Conservation (phyloP, 371 early-diverging fungal genomes). For the Rhizomucor pusillus region DNA sequence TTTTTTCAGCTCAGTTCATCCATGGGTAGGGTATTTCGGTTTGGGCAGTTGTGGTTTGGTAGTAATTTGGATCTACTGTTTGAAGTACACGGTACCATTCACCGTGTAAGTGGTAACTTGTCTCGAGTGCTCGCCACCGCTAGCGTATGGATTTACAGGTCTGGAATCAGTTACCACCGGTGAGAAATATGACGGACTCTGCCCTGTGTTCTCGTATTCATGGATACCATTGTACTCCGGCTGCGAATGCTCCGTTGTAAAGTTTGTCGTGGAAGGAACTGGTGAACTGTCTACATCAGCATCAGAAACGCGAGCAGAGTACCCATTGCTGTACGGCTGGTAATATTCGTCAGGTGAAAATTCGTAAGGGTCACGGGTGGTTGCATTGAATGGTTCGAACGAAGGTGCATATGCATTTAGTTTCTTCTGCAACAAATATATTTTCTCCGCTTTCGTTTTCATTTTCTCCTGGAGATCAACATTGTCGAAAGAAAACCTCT, state of each 20-base stretch:
- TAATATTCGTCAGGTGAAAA: constrained; percentile 7
- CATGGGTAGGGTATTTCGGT: neutral
- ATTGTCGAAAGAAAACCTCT: no score
- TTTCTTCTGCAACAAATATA: neutral
- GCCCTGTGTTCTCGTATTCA: neutral
- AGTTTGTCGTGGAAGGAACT: no score
- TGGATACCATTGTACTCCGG: neutral
- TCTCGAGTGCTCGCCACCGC: neutral
- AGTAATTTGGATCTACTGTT: neutral
- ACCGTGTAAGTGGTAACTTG: neutral
- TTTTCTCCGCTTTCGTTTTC: neutral
- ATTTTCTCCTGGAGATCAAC: neutral
- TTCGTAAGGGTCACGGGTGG: neutral
- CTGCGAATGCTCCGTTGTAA: neutral
- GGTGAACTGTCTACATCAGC: no score
- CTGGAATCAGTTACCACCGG: neutral
- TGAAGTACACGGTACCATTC: neutral
- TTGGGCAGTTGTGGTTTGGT: neutral
- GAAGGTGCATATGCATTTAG: no score
- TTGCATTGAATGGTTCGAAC: neutral
- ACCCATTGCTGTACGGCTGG: neutral
- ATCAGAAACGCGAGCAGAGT: neutral
- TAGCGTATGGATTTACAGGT: neutral
- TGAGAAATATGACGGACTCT: neutral
- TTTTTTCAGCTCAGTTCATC: neutral